Evolutionary conservation across 2,329 filamentous ascomycete genomes (phyloP).

Genomic region (Hymenoscyphus salicellus): DNA sequence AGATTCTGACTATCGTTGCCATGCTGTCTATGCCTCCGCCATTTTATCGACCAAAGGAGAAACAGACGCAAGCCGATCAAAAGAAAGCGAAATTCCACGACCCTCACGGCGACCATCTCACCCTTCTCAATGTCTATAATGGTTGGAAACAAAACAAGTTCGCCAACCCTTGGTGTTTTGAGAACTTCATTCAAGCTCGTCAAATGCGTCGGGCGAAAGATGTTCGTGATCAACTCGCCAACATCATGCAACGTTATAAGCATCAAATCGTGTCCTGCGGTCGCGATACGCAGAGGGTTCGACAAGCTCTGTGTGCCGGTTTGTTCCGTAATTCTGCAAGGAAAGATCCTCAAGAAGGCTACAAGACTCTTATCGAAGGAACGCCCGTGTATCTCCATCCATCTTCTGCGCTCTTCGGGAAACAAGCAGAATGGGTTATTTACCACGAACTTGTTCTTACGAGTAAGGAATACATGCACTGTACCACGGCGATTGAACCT

Average conservation of each 20-base stretch:
- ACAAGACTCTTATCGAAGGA: slow-evolving; percentile 94
- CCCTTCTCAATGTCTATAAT: slow-evolving; percentile 93
- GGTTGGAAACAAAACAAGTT: slow-evolving; percentile 86
- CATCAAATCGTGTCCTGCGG: slow-evolving; percentile 82
- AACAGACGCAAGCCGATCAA: slow-evolving; percentile 92
- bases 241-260: slow-evolving; percentile 90
- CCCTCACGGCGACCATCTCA: slow-evolving; percentile 88
- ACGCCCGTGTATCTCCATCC: slow-evolving; percentile 96
- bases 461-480: slow-evolving; percentile 98
- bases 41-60: slow-evolving; percentile 96
- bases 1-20: slow-evolving; percentile 89
- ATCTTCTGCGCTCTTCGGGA: slow-evolving; percentile 86
- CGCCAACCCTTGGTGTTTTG: slow-evolving; percentile 88
- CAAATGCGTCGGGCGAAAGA: slow-evolving; percentile 87
- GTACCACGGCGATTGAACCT: slow-evolving; percentile 87
- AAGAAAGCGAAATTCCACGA: slow-evolving; percentile 99
- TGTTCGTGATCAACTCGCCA: slow-evolving; percentile 84
- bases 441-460: slow-evolving; percentile 90
- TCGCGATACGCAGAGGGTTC: slow-evolving; percentile 79
- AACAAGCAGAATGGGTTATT: slow-evolving; percentile 93
- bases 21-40: slow-evolving; percentile 86
- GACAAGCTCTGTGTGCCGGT: slow-evolving; percentile 83
- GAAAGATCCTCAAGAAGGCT: slow-evolving; percentile 94
- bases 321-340: slow-evolving; percentile 95
- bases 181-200: slow-evolving; percentile 94